Base-by-base conservation (phyloP, 1,139 yeast genomes). In the Debaryomyces psychrophilus region DNA sequence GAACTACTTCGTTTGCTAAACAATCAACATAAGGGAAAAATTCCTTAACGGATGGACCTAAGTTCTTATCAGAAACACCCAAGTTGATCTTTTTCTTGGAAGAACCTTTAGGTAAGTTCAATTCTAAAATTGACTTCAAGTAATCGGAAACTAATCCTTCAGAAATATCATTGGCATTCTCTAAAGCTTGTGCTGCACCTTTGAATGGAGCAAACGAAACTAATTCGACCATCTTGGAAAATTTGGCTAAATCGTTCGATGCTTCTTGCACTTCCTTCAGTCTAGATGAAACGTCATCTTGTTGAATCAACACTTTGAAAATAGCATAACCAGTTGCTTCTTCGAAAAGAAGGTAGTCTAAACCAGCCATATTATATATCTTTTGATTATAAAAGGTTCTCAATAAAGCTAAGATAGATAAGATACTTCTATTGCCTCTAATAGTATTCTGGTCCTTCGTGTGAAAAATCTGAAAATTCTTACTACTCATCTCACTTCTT, bases 241-340 rank as follows among this genome's bases (percentile, higher is more conserved):
- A 93, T 65, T 85, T 82, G 55, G 86, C 85, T 58, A 93, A 82
- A 63, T 95, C 99, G 61, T 80, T 85, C 53, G 92, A 81, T 48
- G 96, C 95, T 60, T 85, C 86, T 76, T 93, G 98, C 36, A 95
- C 99, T 72, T 95, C 99, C 69, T 87, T 85, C 73, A 88, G 79
- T 68, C 95, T 84, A 41, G 96, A 81, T 45, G 97, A 96, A 57
- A 93, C 83, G 65, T 89, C 93, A 74, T 95, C 99, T 64, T 93
- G 97, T 74, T 90, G 96, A 58, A 90, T 78, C 60, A 85, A 82
- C 51, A 93, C 98, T 73, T 93, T 89, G 83, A 92, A 93, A 64
- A 93, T 81, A 58, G 96, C 98, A 71, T 93, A 93, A 57, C 99
- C 99, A 47, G 99, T 90, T 52, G 99, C 97, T 79, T 93, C 98